Evolutionary conservation across 2,329 filamentous ascomycete species (phyloP).

Genomic region (Tolypocladium album): DNA sequence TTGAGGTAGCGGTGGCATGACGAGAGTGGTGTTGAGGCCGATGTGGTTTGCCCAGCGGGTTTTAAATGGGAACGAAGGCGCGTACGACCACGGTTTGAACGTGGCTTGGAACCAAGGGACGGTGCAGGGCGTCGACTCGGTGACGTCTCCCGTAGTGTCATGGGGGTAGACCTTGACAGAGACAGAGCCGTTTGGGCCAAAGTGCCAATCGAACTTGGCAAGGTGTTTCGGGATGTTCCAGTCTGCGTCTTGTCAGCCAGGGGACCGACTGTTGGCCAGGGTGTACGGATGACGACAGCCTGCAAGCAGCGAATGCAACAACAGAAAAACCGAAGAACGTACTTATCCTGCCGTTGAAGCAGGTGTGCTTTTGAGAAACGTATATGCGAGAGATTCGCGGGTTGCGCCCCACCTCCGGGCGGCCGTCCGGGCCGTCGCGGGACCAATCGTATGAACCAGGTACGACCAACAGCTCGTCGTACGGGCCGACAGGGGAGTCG

Average conservation of each 20-base stretch:
- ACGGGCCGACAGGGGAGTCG: conserved; percentile 39
- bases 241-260: conserved; percentile 18
- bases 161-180: conserved; percentile 34
- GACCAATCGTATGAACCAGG: conserved; percentile 35
- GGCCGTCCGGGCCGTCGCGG: conserved; percentile 21
- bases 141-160: conserved; percentile 19
- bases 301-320: background rate
- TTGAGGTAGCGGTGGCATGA: conserved; percentile 37
- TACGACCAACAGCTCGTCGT: conserved; percentile 39
- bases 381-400: conserved; percentile 41
- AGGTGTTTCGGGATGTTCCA: conserved; percentile 48
- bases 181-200: conserved; percentile 22
- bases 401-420: conserved; percentile 21
- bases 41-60: conserved; percentile 25
- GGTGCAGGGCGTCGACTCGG: conserved; percentile 20
- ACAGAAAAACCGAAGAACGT: conserved; percentile 6
- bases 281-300: background rate
- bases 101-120: conserved; percentile 35
- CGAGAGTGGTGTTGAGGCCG: conserved; percentile 30
- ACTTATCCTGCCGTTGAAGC: conserved; percentile 42
- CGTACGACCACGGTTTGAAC: conserved; percentile 28
- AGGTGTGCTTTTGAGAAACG: conserved; percentile 39
- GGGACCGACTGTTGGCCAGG: background rate
- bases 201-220: conserved; percentile 36
- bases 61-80: conserved; percentile 33